Conservation (phyloP, 495 filamentous ascomycete genomes). For the Sphaerosporella brunnea region DNA sequence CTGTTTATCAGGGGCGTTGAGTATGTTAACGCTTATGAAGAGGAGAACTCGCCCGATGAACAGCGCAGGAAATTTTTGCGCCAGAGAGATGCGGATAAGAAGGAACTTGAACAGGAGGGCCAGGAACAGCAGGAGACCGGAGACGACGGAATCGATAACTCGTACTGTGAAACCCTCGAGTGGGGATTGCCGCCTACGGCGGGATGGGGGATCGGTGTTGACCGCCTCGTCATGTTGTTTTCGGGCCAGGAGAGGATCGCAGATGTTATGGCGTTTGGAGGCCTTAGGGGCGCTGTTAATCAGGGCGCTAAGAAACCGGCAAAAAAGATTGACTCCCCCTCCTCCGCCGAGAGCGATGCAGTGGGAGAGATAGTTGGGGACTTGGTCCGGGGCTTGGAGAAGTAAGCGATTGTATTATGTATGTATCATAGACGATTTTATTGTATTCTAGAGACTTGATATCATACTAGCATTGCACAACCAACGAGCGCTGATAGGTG, state of each 20-base stretch:
- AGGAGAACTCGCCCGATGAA: slow-evolving; percentile 83
- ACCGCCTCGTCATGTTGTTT: slow-evolving; percentile 79
- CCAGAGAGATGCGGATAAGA: slow-evolving; percentile 1
- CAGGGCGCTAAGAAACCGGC: slow-evolving; percentile 11
- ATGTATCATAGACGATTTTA: too few species aligned
- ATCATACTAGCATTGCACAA: too few species aligned
- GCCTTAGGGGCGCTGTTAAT: slow-evolving; percentile 35
- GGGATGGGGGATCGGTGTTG: slow-evolving; percentile 88
- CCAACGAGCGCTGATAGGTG: too few species aligned
- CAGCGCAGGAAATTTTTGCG: slow-evolving; percentile 64
- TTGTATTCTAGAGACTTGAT: too few species aligned
- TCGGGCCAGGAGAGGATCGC: slow-evolving; percentile 54
- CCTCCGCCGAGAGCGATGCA: background rate
- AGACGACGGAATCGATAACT: slow-evolving; percentile 48
- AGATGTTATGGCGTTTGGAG: slow-evolving; percentile 79
- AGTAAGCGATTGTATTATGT: too few species aligned
- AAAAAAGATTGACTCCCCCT: background rate
- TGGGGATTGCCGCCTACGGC: slow-evolving; percentile 84
- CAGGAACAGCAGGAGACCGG: slow-evolving; percentile 2
- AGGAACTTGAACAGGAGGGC: slow-evolving; percentile 5
- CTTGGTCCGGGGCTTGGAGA: background rate
- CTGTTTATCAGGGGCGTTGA: slow-evolving; percentile 69
- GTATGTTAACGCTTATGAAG: slow-evolving; percentile 88
- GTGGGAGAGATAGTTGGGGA: background rate
- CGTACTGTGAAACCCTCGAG: slow-evolving; percentile 64